Conservation (phyloP, 257 asterid species). For the Solanum chiquidenum region DNA sequence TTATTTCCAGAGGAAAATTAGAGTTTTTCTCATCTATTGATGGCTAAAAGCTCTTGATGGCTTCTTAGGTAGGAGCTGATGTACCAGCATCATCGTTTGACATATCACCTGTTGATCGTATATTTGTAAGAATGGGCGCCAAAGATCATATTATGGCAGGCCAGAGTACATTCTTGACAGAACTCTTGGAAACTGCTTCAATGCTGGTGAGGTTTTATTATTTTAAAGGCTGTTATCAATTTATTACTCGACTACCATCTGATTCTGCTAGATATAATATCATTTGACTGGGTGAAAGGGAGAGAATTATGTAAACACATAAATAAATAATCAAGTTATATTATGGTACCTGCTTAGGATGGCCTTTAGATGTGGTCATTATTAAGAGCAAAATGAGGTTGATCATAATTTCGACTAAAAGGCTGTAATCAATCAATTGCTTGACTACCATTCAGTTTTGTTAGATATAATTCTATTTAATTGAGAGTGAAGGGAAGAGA, state of each 20-base stretch:
- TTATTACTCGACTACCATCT: neutral
- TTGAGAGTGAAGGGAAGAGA: neutral
- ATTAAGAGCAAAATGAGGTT: neutral
- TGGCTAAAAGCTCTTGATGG: slow-evolving; percentile 13
- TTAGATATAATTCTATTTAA: neutral
- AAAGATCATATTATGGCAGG: slow-evolving; percentile 96
- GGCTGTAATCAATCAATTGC: neutral
- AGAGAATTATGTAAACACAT: neutral
- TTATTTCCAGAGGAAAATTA: neutral
- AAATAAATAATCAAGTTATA: neutral
- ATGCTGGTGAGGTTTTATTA: slow-evolving; percentile 62
- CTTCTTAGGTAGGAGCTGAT: slow-evolving; percentile 78
- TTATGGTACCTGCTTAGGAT: neutral
- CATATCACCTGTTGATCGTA: slow-evolving; percentile 69
- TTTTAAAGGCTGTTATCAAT: neutral
- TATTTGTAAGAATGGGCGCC: slow-evolving; percentile 99
- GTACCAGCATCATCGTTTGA: slow-evolving; percentile 79
- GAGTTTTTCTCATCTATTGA: slow-evolving; percentile 3
- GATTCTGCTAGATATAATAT: neutral
- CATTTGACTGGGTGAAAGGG: neutral
- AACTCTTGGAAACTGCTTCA: slow-evolving; percentile 85
- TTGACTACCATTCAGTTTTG: neutral
- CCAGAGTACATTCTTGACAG: slow-evolving; percentile 93
- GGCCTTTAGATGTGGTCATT: neutral
- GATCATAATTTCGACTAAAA: neutral